These are phyloP conservation scores for Capsella bursapastoris DNA, from an alignment of 345 rosid species.

Conservation along the genomic window DNA sequence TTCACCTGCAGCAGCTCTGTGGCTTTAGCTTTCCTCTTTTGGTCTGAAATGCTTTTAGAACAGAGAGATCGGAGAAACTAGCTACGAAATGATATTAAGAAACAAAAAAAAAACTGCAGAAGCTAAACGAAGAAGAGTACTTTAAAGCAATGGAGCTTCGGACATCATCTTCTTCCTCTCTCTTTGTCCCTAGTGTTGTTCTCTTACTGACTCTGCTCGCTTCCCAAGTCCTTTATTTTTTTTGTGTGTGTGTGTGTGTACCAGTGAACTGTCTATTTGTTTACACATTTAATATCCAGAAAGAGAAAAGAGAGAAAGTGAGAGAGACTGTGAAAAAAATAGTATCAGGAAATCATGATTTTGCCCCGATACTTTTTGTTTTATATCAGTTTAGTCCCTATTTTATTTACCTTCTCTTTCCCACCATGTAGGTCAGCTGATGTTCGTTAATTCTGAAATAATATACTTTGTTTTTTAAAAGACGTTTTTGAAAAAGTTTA, in stretches of 20 bases:
- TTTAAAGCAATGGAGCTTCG: constrained; percentile 24
- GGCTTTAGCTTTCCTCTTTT: constrained; percentile 33
- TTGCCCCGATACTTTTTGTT: constrained; percentile 33
- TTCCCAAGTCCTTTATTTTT: constrained; percentile 40
- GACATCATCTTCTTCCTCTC: constrained; percentile 37
- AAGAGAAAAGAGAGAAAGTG: constrained; percentile 27
- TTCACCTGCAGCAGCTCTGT: constrained; percentile 30
- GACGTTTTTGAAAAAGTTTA: neutral
- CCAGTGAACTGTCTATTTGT: constrained; percentile 44
- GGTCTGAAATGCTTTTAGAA: constrained; percentile 18
- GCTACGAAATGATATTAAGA: neutral
- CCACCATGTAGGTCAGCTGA: neutral
- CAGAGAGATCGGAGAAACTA: constrained; percentile 31
- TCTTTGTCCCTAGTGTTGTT: constrained; percentile 40
- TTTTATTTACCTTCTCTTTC: constrained; percentile 18
- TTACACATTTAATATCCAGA: constrained; percentile 36
- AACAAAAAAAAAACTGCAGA: neutral
- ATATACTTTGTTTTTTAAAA: too few species aligned
- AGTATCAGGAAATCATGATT: neutral
- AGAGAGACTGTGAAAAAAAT: constrained; percentile 1
- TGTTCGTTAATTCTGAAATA: neutral
- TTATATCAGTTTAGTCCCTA: constrained; percentile 5
- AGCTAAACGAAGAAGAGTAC: neutral
- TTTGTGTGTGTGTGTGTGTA: constrained; percentile 18
- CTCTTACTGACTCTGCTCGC: constrained; percentile 45